Evolutionary conservation across 352 stramenopile genomes (phyloP), one percentile per base, ranked within the genome.

Genomic region (Thalassiosira delicatula): DNA sequence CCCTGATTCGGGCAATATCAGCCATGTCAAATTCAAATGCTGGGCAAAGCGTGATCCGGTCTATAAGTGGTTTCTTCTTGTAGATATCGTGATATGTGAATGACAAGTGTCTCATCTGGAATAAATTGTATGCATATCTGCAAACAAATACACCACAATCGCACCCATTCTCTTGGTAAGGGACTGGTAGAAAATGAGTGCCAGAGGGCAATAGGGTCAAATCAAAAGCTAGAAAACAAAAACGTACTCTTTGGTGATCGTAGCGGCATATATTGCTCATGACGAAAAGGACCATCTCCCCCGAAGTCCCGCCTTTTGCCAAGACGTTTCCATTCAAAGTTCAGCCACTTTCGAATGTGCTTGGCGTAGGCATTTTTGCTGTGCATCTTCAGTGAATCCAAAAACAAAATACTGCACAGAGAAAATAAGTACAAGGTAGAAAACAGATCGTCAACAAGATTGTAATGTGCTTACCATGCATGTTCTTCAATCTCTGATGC

Each of bases 361-460:
- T 79, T 90, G 4, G 88, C 88, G 59, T 98, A 94, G 72, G 92
- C 95, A 32, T 95, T 93, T 83, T 97, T 98, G 61, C 89, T 92
- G 79, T 98, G 96, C 71, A 95, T 97, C n/a, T 92, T 93, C 49
- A 98, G 89, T 49, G 96, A 98, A 85, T 98, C 96, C 51, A 98
- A 88, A 85, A 98, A 98, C 8, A 98, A 88, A 49, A 98, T 87
- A 74, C 95, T 76, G 30, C 21, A 57, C 14, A 29, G 11, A 33
- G 30, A 68, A 68, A 37, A 65, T 40, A 51, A 56, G 21, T 33
- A 0, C 25, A 25, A 56, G n/a, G n/a, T n/a, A n/a, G n/a, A n/a
- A n/a, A n/a, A n/a, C n/a, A n/a, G n/a, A n/a, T n/a, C n/a, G n/a
- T n/a, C n/a, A n/a, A n/a, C n/a, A n/a, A n/a, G n/a, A n/a, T n/a